Percentiles rank a stretch among this genome's conserved stretches.
phyloP scores from a whole-genome alignment of 441 rosid genomes.

The Eruca vesicaria region DNA sequence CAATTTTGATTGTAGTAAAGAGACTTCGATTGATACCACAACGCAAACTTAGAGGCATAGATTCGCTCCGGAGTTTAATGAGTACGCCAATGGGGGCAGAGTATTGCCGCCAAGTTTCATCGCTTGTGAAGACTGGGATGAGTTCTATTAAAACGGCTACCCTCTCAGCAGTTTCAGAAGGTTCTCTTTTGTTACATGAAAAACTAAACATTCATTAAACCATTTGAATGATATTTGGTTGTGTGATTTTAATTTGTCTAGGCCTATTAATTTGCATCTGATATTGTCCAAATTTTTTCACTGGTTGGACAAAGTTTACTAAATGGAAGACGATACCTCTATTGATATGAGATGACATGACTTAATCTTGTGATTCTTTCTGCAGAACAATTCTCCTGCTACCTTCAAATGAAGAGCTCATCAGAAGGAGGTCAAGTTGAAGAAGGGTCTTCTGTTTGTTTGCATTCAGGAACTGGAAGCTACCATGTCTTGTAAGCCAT shows the following conservation, averaged over 20 bases:
- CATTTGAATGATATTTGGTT: neutral
- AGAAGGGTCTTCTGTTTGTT: slow-evolving; percentile 61
- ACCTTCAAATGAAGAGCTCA: slow-evolving; percentile 77
- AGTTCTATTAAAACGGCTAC: slow-evolving; percentile 73
- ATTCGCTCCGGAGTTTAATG: slow-evolving; percentile 73
- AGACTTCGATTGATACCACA: slow-evolving; percentile 76
- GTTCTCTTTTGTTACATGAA: slow-evolving; percentile 39
- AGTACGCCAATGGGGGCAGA: slow-evolving; percentile 80
- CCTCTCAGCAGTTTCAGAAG: slow-evolving; percentile 66
- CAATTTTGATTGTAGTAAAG: slow-evolving; percentile 50
- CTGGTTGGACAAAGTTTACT: neutral
- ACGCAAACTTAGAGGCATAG: slow-evolving; percentile 66
- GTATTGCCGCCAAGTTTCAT: slow-evolving; percentile 75
- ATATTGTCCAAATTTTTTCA: neutral
- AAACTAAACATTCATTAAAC: neutral
- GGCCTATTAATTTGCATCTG: neutral
- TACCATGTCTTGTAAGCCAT: slow-evolving; percentile 85
- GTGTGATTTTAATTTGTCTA: neutral
- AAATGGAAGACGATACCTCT: neutral
- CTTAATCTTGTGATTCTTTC: slow-evolving; percentile 11
- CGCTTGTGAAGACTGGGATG: slow-evolving; percentile 78
- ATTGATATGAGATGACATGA: neutral
- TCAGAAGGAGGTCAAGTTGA: slow-evolving; percentile 60
- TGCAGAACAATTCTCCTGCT: slow-evolving; percentile 75
- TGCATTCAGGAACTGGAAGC: slow-evolving; percentile 84